Percentiles rank a stretch among this genome's conserved stretches.
Conservation (phyloP, 495 filamentous ascomycete species). For the Lasiosphaeria hispida region DNA sequence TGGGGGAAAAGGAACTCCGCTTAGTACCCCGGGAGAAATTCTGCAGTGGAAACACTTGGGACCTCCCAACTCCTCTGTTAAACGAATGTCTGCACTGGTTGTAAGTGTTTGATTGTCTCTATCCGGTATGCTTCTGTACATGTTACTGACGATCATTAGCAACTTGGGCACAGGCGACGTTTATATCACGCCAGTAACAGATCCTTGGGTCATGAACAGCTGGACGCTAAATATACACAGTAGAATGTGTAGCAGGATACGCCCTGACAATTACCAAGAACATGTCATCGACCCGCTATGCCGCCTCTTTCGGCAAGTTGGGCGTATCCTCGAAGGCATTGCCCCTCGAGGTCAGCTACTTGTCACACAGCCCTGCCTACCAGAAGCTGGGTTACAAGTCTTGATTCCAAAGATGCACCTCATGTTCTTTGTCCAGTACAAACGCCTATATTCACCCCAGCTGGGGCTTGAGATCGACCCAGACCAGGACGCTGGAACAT, state of each 20-base stretch:
- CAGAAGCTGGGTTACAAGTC: slow-evolving; percentile 27
- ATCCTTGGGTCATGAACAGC: slow-evolving; percentile 41
- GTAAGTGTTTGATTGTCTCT: neutral
- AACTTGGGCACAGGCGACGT: slow-evolving; percentile 43
- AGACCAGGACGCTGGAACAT: slow-evolving; percentile 50
- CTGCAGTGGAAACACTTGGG: slow-evolving; percentile 21
- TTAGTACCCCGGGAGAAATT: slow-evolving; percentile 29
- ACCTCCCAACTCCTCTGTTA: slow-evolving; percentile 52
- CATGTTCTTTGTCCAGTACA: slow-evolving; percentile 34
- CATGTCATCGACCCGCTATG: slow-evolving; percentile 30
- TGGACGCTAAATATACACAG: slow-evolving; percentile 31
- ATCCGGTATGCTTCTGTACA: no score
- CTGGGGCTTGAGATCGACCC: slow-evolving; percentile 47
- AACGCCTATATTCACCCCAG: slow-evolving; percentile 43
- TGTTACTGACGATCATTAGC: neutral
- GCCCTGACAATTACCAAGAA: neutral
- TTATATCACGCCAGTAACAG: slow-evolving; percentile 47
- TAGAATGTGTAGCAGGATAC: slow-evolving; percentile 19
- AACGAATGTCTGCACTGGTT: slow-evolving; percentile 60
- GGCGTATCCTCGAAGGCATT: slow-evolving; percentile 37
- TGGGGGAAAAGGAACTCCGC: slow-evolving; percentile 25
- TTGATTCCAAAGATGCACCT: slow-evolving; percentile 39
- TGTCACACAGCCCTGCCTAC: slow-evolving; percentile 34
- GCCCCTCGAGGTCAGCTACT: slow-evolving; percentile 32
- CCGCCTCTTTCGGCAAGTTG: slow-evolving; percentile 26